phyloP scores from a whole-genome alignment of 345 rosid species.

The Cardiospermum halicacabum region DNA sequence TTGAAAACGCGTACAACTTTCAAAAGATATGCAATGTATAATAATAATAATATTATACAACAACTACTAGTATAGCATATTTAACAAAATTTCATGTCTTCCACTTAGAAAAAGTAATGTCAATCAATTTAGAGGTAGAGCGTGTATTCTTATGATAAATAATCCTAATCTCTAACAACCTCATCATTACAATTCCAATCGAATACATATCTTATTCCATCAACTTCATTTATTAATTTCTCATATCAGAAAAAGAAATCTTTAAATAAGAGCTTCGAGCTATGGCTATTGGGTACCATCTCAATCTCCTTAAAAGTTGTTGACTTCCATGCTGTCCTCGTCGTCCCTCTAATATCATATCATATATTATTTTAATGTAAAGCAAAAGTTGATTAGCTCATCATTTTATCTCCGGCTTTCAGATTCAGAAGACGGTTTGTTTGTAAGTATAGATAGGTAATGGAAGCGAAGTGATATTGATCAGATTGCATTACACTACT shows the following conservation, averaged over 20 bases:
- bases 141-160: conserved; percentile 7
- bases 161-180: conserved; percentile 36
- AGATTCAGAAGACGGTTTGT: no score
- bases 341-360: no score
- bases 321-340: conserved; percentile 12
- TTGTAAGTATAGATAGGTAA: no score
- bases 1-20: conserved; percentile 27
- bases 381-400: neutral
- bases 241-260: no score
- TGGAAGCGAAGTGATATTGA: no score
- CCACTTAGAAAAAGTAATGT: conserved; percentile 26
- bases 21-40: conserved; percentile 11
- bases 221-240: neutral
- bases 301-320: conserved; percentile 6
- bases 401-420: no score
- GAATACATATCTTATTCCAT: conserved; percentile 5
- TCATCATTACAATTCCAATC: conserved; percentile 29
- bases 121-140: neutral
- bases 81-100: conserved; percentile 26
- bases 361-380: no score
- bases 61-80: no score
- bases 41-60: no score
- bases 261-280: neutral
- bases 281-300: no score
- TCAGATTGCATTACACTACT: no score